Conservation (phyloP, 371 early-diverging fungal species). For the Mucor velutinosus region DNA sequence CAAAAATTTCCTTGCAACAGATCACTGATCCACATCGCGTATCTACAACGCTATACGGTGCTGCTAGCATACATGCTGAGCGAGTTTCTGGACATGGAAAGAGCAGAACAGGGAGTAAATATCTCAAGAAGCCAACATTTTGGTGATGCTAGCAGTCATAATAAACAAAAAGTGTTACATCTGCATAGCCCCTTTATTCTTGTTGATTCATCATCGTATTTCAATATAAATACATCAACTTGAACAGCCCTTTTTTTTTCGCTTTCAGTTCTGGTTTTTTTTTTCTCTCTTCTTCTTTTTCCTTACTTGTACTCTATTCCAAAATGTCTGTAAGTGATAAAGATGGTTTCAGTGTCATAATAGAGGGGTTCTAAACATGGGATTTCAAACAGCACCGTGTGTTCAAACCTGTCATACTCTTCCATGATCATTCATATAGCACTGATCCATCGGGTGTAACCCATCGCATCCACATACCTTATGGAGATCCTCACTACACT, state of each 20-base stretch:
- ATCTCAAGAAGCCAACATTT: not conserved
- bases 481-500: conserved; percentile 20
- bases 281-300: not conserved
- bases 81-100: not conserved
- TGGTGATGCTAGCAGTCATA: conserved; percentile 26
- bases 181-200: conserved; percentile 25
- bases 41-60: no score
- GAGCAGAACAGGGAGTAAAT: conserved; percentile 1
- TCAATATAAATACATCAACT: conserved; percentile 9
- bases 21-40: not conserved
- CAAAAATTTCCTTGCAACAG: not conserved
- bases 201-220: conserved; percentile 7
- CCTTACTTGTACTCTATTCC: not conserved
- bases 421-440: conserved; percentile 26
- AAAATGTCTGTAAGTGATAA: conserved; percentile 19
- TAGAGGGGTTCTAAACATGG: conserved; percentile 10
- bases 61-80: no score
- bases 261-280: not conserved
- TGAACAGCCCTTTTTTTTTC: not conserved
- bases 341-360: not conserved
- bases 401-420: conserved; percentile 29
- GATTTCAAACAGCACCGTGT: conserved; percentile 25
- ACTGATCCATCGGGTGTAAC: conserved; percentile 15
- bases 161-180: conserved; percentile 25
- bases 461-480: conserved; percentile 30